Base-by-base conservation (phyloP, 352 stramenopile species). In the Phytophthora niederhauseri region DNA sequence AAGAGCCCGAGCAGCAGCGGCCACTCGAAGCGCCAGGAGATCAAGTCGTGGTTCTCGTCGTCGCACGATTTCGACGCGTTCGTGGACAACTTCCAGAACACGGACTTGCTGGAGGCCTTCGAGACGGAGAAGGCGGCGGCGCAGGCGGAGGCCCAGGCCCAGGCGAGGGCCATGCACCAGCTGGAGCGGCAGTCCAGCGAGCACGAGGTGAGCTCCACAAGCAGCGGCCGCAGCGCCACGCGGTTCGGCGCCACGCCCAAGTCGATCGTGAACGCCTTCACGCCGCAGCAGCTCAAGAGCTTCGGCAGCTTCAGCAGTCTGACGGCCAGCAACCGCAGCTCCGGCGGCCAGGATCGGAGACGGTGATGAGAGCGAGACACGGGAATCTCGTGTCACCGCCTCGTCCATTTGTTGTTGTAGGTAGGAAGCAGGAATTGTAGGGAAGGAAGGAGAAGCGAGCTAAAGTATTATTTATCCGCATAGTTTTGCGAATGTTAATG, bases 21-120 rank as follows among this genome's bases (percentile, higher is more conserved):
- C 22, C 72, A 85, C 53, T 94, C 86, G 15, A 93, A 93, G 65
- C 80, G 84, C 0, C 84, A 94, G 53, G 87, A 94, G 66, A 86
- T 94, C 73, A 92, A 92, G 72, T 84, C 87, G 36, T 94, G 87
- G 87, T 94, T 94, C 46, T 93, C 85, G 43, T 93, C 84, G 2
- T 90, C 84, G 11, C 87, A 94, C 68, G 87, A 94, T 20, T 92
- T 90, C 46, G 87, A 94, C 57, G 78, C 81, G 38, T 94, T 90
- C 45, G 84, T 92, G n/a, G 78, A 92, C 56, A 82, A 81, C n/a
- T 93, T 94, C 34, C 60, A 85, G 15, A 76, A 75, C 17, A 81
- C 84, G 8, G 63, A 78, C 7, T 68, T 93, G 46, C 82, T 88
- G 20, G 36, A 77, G 30, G 66, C 61, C 31, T 89, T 84, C 28